Evolutionary conservation across 129 eudicot species (phyloP).

Genomic region (Arctium lappa): DNA sequence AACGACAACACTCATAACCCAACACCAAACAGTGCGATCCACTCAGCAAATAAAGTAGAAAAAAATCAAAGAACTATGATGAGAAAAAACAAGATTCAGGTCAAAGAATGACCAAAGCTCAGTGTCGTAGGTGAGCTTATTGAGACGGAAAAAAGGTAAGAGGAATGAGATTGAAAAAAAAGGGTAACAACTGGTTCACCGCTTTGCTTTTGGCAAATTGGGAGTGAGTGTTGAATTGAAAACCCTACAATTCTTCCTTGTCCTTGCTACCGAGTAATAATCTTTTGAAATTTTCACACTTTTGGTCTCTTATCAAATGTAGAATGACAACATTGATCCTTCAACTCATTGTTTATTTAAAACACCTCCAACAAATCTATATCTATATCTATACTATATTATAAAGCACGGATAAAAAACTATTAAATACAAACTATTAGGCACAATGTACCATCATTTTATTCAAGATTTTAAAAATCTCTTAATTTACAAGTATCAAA

Average conservation of each 20-base stretch:
- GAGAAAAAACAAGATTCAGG: constrained; percentile 2
- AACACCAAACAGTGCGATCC: constrained; percentile 8
- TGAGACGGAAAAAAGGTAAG: not conserved
- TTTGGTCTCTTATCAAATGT: not conserved
- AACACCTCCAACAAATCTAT: too few species aligned
- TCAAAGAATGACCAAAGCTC: not conserved
- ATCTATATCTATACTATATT: too few species aligned
- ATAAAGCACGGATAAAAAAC: too few species aligned
- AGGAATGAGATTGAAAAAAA: not conserved
- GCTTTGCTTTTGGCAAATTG: not conserved
- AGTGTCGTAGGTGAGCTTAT: too few species aligned
- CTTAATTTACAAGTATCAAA: too few species aligned
- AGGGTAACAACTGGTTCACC: not conserved
- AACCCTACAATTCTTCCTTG: not conserved
- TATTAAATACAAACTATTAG: too few species aligned
- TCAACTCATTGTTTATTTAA: not conserved
- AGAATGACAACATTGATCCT: not conserved
- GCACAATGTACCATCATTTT: too few species aligned
- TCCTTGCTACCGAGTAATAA: not conserved
- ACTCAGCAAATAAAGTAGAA: not conserved
- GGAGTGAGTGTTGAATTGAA: not conserved
- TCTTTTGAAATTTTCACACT: not conserved
- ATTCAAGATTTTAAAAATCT: too few species aligned
- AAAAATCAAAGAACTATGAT: constrained; percentile 8
- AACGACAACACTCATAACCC: too few species aligned